Base-by-base conservation (phyloP, 139 green algal genomes). In the Mesotaenium endlicherianum region DNA sequence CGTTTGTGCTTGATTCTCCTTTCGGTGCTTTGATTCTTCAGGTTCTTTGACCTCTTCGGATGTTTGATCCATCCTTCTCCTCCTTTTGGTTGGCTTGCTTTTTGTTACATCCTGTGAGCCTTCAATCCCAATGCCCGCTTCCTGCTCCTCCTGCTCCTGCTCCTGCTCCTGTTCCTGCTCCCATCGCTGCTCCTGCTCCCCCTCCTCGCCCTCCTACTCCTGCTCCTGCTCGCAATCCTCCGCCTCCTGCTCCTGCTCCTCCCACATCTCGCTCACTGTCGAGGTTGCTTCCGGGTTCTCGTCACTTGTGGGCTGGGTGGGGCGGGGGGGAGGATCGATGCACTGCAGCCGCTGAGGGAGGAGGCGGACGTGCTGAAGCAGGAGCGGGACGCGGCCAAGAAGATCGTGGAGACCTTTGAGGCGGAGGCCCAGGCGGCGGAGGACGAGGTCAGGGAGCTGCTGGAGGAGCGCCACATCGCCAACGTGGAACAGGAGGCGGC, bases 381-480 rank as follows among this genome's bases (percentile, higher is more conserved):
- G 69, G 69, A 86, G 80, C 43, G 71, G 11, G 80, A 86, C 36
- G 80, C 69, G 31, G 69, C 70, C 47, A n/a, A 58, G 50, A 86
- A 79, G 55, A 86, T 86, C 47, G 77, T 67, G 5, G 80, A 84
- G n/a, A 75, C 80, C 31, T 71, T 76, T 42, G 72, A 86, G n/a
- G 43, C 34, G 34, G 53, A 86, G 49, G 70, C 53, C n/a, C 34
- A 68, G 41, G 81, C 38, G 53, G n/a, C 82, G 26, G 74, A 87
- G 3, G 31, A 53, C 42, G 81, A 58, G 75, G 53, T 87, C 44
- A n/a, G 68, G 42, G 45, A 64, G 20, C 75, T 87, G 3, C 58
- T 64, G 30, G 64, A 34, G 59, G 74, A 84, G 60, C 42, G 71
- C 14, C 1, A 30, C 34, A 40, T 34, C 31, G 81, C 81, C 20